Evolutionary conservation across 2,329 filamentous ascomycete species (phyloP), one percentile per base, ranked within the genome.

Genomic region (Alternaria rosae): DNA sequence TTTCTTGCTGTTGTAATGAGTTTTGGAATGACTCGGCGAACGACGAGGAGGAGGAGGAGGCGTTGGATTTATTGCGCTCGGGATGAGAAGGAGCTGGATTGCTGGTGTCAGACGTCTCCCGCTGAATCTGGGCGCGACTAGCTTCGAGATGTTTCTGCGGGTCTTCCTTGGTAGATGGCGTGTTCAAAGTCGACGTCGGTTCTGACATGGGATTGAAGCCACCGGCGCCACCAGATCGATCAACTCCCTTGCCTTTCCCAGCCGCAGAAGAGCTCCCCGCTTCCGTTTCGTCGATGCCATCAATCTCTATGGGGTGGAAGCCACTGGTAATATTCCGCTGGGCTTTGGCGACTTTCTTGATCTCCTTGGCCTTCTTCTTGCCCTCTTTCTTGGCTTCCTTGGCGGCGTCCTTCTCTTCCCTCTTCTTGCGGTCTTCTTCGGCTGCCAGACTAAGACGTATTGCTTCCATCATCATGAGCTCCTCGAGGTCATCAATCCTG

Each of bases 381-480:
- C 93, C 91, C 57, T 88, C 88, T 72, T 90, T 93, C 82, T 97
- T 97, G 1, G 91, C 90, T 61, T 94, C 91, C 75, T 97, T 97
- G 25, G 85, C 86, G 0, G 87, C 86, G 61, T 93, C 92, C 76
- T 94, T 94, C 53, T 95, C 92, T 51, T 91, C 90, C 73, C 92
- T 95, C 48, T 87, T 90, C 69, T 93, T 91, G n/a, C 94, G 87
- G 43, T 98, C 94, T 73, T 98, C 94, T 77, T 99, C 95, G 1
- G 92, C 90, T 0, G 91, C 93, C n/a, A 99, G 83, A 50, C 93
- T 97, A 28, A 97, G 80, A 41, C 95, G 86, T 50, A 99, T 96
- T 0, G 95, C 95, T 78, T 99, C 95, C 85, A 95, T 93, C 84
- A 98, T 93, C 95, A 99, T 99, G 84, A 99, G 92, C 51, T 97